Conservation (phyloP, 495 filamentous ascomycete genomes). For the Cladorrhinum samala region DNA sequence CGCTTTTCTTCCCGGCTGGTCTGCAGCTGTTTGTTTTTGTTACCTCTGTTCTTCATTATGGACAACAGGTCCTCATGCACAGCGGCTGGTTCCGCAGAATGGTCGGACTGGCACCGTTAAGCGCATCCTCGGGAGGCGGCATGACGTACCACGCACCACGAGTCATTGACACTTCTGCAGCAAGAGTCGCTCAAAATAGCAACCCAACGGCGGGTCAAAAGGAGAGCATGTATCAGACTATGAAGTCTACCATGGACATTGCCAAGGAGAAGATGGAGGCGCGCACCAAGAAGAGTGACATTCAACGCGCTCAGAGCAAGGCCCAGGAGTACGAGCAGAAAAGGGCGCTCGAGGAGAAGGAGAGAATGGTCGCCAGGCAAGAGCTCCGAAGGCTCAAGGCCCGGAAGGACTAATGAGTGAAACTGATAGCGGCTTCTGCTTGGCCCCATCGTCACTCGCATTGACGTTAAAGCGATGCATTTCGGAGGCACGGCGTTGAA, state of each 20-base stretch:
- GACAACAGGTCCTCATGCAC: constrained; percentile 54
- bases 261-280: constrained; percentile 34
- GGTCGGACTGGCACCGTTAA: constrained; percentile 46
- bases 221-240: constrained; percentile 15
- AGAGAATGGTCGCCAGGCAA: constrained; percentile 28
- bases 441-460: neutral
- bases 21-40: constrained; percentile 68
- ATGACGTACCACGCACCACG: constrained; percentile 26
- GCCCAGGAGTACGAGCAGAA: constrained; percentile 43
- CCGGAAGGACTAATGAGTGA: constrained; percentile 1
- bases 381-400: constrained; percentile 19
- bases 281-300: constrained; percentile 16
- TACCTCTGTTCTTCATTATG: constrained; percentile 48
- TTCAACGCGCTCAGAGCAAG: constrained; percentile 20
- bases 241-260: constrained; percentile 21
- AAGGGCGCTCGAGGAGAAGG: constrained; percentile 38
- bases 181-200: neutral
- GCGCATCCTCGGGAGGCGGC: neutral
- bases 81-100: constrained; percentile 41
- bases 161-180: constrained; percentile 21
- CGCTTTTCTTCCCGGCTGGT: constrained; percentile 57
- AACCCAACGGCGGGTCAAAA: neutral
- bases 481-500: constrained; percentile 1
- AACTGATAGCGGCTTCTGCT: no score
- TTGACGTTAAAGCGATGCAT: neutral